Percentiles rank a stretch among this genome's conserved stretches.
phyloP scores from a whole-genome alignment of 352 stramenopile species.

The Globisporangium okanoganense region DNA sequence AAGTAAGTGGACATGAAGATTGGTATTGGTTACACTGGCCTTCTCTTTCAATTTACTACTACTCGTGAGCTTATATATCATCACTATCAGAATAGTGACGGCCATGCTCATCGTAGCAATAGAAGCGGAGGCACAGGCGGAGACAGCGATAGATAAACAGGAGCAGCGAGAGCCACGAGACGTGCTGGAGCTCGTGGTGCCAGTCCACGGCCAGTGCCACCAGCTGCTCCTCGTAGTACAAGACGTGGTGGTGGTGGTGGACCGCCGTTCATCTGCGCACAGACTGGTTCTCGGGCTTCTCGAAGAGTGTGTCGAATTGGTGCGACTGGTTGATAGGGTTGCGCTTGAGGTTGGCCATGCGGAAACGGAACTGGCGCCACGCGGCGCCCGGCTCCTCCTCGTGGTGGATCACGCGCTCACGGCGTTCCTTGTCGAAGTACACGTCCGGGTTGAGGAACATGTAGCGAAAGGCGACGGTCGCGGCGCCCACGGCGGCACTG shows the following conservation, averaged over 20 bases:
- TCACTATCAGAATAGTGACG: background rate
- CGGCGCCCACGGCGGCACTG: constrained; percentile 29
- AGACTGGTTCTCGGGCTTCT: constrained; percentile 49
- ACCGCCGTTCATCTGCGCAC: constrained; percentile 42
- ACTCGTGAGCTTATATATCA: background rate
- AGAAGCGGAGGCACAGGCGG: constrained; percentile 9
- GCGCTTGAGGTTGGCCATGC: constrained; percentile 55
- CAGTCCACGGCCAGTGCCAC: background rate
- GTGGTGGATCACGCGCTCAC: constrained; percentile 42
- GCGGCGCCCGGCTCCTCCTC: constrained; percentile 31
- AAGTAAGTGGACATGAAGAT: background rate
- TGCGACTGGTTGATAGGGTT: constrained; percentile 78
- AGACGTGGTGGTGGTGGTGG: background rate
- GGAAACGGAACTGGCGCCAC: constrained; percentile 66
- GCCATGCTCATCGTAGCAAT: background rate
- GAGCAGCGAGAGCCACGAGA: constrained; percentile 6
- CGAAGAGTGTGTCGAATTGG: constrained; percentile 54
- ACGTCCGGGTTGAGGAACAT: constrained; percentile 56
- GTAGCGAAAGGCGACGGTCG: constrained; percentile 35
- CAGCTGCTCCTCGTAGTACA: background rate
- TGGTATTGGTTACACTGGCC: constrained; percentile 23
- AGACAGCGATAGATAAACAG: constrained; percentile 12
- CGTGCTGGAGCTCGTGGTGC: background rate
- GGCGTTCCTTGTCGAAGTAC: constrained; percentile 63
- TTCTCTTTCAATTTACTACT: constrained; percentile 15